phyloP scores from a whole-genome alignment of 2,329 filamentous ascomycete species.

The Chaetomiaceae sp. region DNA sequence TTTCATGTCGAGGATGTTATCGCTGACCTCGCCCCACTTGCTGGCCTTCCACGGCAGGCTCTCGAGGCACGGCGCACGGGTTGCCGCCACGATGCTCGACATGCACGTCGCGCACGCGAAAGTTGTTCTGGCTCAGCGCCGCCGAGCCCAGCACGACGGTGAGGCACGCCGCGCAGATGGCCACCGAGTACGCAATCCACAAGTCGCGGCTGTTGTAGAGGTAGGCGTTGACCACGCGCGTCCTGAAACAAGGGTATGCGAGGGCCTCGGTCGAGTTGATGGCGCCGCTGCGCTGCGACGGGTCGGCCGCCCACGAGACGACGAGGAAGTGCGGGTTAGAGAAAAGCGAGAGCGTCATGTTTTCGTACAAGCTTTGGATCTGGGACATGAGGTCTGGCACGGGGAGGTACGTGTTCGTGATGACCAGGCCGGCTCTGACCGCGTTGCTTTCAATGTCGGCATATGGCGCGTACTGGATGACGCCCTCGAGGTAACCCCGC shows the following conservation, averaged over 20 bases:
- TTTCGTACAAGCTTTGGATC: constrained; percentile 34
- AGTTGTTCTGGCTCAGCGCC: constrained; percentile 33
- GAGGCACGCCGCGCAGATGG: constrained; percentile 21
- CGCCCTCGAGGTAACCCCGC: constrained; percentile 33
- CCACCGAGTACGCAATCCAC: constrained; percentile 31
- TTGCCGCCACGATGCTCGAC: constrained; percentile 40
- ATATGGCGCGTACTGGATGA: constrained; percentile 24
- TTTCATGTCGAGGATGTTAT: constrained; percentile 20
- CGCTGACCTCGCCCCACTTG: constrained; percentile 24
- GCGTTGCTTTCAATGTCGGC: constrained; percentile 32
- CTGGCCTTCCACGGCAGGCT: constrained; percentile 28
- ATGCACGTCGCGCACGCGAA: constrained; percentile 36
- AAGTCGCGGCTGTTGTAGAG: constrained; percentile 32
- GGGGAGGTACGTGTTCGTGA: constrained; percentile 31
- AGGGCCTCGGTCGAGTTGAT: constrained; percentile 9
- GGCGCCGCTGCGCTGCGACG: constrained; percentile 27
- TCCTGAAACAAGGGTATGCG: constrained; percentile 31
- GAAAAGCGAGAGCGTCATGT: constrained; percentile 35
- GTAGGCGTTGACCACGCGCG: constrained; percentile 32
- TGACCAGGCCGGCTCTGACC: constrained; percentile 39
- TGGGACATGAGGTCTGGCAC: constrained; percentile 26
- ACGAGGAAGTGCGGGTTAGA: constrained; percentile 34
- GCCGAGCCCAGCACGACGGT: constrained; percentile 33
- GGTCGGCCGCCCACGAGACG: constrained; percentile 33
- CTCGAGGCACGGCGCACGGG: constrained; percentile 37